Conservation (phyloP, 768 basidiomycete species). For the Cantharellus anzutake region DNA sequence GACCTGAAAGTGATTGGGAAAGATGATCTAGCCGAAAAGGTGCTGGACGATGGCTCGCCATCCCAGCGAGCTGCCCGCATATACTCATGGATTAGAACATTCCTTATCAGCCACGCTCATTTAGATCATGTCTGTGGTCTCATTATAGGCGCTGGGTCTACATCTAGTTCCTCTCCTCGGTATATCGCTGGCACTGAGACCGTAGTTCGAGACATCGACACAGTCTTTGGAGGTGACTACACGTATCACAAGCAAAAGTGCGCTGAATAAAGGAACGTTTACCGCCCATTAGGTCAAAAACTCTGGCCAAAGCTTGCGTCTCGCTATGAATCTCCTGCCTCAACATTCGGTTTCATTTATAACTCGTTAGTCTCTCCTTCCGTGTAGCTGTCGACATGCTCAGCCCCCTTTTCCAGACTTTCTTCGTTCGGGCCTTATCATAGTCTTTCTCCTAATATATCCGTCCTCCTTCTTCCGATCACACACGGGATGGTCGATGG, state of each 20-base stretch:
- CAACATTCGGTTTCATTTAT: conserved; percentile 40
- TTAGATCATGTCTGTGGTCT: conserved; percentile 77
- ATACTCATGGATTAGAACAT: conserved; percentile 52
- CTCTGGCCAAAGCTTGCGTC: conserved; percentile 78
- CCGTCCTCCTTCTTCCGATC: conserved; percentile 47
- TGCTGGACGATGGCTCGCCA: conserved; percentile 4
- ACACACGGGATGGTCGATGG: conserved; percentile 37
- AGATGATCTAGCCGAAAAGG: conserved; percentile 2
- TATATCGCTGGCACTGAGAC: conserved; percentile 40
- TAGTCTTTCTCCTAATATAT: conserved; percentile 32
- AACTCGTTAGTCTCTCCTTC: conserved; percentile 29
- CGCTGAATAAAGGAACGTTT: no score
- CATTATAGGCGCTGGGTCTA: conserved; percentile 65
- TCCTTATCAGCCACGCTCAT: conserved; percentile 76
- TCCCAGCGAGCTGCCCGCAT: conserved; percentile 16
- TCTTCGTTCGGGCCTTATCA: conserved; percentile 33
- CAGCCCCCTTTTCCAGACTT: conserved; percentile 23
- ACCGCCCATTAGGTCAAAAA: conserved; percentile 18
- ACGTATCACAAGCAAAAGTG: no score
- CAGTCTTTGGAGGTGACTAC: conserved; percentile 35
- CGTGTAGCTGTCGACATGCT: not conserved
- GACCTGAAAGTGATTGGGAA: conserved; percentile 3
- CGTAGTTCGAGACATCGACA: conserved; percentile 49
- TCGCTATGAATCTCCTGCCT: conserved; percentile 33
- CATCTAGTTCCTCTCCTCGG: conserved; percentile 34